Base-by-base conservation (phyloP, 768 basidiomycete species). In the Phlebiopsis gigantea region DNA sequence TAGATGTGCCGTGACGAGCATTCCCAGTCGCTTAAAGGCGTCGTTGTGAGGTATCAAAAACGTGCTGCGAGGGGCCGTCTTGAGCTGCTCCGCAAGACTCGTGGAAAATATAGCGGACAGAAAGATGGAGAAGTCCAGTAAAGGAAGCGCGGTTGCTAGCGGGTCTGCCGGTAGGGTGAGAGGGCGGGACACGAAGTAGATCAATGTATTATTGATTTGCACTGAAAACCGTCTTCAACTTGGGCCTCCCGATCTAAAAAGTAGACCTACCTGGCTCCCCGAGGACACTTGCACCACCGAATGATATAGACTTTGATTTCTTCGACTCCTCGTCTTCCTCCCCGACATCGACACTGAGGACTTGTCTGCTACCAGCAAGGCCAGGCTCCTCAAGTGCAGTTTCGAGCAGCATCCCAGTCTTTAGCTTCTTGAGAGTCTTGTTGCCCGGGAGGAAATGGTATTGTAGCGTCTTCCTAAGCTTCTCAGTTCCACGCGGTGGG, bases 381-480 rank as follows among this genome's bases (percentile, higher is more conserved):
- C 92, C 92, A 19, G 72, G 73, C 62, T 92, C 90, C 55, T 76
- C 74, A 25, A 97, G 73, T 53, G 85, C 86, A 0, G 93, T 97
- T 63, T 89, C 84, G 41, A 98, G 70, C 15, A 98, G 72, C 77
- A 85, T 80, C 4, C 85, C 85, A 61, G 91, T 77, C 39, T 77
- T 74, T 30, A 98, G 76, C 60, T 93, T 87, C 53, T 80, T 77
- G 3, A 82, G 79, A 0, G 77, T 76, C 82, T 90, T 88, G 57
- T 79, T 80, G 8, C 92, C 92, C 0, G 92, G 89, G 44, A 98
- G 74, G 69, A 99, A 93, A 71, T 99, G 97, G 66, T 98, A 98
- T 63, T 85, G 77, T 41, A 98, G 72, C 51, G 88, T 65, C 57
- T 79, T 84, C 68, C 78, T 86, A 55, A 98, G 74, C 58, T 89